Base-by-base conservation (phyloP, 257 asterid species). In the Sherardia arvensis region DNA sequence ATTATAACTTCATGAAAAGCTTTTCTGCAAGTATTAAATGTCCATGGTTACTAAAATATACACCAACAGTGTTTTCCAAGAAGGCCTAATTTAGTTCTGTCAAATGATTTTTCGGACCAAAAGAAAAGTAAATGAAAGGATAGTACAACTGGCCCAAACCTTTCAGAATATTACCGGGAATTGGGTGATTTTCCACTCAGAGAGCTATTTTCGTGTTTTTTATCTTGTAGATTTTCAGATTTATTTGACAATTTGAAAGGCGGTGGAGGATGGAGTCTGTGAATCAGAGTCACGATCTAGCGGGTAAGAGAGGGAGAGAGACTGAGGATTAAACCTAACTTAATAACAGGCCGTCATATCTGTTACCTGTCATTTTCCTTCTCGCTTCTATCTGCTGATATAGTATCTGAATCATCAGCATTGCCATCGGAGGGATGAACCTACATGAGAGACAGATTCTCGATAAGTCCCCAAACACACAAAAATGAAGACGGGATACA, bases 1-100 rank as follows among this genome's bases (percentile, higher is more conserved):
- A 91, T 86, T 18, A 96, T 84, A 62, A 91, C 73, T 75, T 91
- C 98, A 68, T 88, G 87, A 60, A 70, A 68, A 60, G 87, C 80
- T 43, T 43, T 43, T 82, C 98, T 91, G 74, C 66, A 70, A 73
- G 67, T 18, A 48, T 63, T 58, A 18, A 60, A 59, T 34, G 43
- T 8, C 21, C 30, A 20, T n/a, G 28, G 61, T 64, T 20, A 43
- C 43, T 47, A 45, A 61, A 28, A 67, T 59, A 71, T 29, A 71
- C 61, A 51, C 23, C 8, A 6, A 3, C 8, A 38, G 51, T 23
- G 48, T 62, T 21, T 64, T 33, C 54, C 29, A 49, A 59, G 57
- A 59, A 29, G n/a, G 27, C 53, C 62, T 49, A 25, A 61, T 10
- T 10, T 36, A 11, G 38, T 34, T 53, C 20, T 17, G 15, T 61